These are phyloP conservation scores for Termitomyces sp. DNA, from an alignment of 768 basidiomycete genomes.

Conservation along the genomic window DNA sequence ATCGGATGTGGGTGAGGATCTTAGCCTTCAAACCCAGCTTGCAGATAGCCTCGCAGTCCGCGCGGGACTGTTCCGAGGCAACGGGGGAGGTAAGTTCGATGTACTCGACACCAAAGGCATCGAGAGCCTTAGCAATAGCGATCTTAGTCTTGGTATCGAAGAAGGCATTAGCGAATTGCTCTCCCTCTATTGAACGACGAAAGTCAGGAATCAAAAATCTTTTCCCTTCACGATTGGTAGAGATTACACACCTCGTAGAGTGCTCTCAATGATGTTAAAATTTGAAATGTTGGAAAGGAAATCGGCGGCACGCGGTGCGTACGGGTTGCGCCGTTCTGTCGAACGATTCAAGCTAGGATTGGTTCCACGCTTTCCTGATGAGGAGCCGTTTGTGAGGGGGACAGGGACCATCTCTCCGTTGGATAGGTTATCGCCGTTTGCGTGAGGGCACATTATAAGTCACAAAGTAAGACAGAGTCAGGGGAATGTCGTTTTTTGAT, in stretches of 20 bases:
- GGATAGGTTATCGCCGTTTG: constrained; percentile 43
- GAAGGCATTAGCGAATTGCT: constrained; percentile 99
- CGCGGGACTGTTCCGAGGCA: constrained; percentile 91
- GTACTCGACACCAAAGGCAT: constrained; percentile 99
- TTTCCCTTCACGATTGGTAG: not conserved
- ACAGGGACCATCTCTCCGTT: constrained; percentile 68
- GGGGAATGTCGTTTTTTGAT: not conserved
- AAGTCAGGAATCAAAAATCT: constrained; percentile 6
- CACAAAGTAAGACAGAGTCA: constrained; percentile 2
- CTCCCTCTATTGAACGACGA: constrained; percentile 66
- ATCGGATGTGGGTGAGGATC: constrained; percentile 98
- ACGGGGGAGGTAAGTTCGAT: constrained; percentile 98
- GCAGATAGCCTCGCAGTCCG: constrained; percentile 98
- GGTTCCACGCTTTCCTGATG: constrained; percentile 39
- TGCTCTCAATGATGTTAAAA: constrained; percentile 97
- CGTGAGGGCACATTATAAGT: constrained; percentile 58
- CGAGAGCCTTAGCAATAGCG: constrained; percentile 95
- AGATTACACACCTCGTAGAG: constrained; percentile 70
- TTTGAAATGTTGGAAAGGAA: constrained; percentile 90
- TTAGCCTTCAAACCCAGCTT: constrained; percentile 95
- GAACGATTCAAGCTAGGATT: constrained; percentile 27
- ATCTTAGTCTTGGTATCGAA: constrained; percentile 99
- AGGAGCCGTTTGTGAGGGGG: constrained; percentile 42
- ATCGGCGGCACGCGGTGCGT: constrained; percentile 87
- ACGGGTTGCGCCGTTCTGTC: constrained; percentile 62